Evolutionary conservation across 495 filamentous ascomycete species (phyloP), one percentile per base, ranked within the genome.

Genomic region (Lasiosphaeriaceae sp.): DNA sequence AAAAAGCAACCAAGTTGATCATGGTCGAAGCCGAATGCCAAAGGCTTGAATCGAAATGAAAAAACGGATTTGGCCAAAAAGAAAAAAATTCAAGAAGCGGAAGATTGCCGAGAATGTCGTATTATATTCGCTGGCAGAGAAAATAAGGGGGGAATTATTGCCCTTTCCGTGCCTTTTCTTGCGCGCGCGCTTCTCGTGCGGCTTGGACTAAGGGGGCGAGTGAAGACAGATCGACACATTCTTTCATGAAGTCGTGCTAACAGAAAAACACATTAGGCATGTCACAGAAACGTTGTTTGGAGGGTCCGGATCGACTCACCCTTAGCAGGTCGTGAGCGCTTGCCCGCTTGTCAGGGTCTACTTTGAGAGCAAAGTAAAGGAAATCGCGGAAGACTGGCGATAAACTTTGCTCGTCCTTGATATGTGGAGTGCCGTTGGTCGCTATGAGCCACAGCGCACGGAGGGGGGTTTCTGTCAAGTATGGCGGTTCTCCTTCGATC

Each of bases 401-500:
- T 56, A 98, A 68, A 24, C 85, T 84, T 37, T 92, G 83, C 69
- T 96, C 90, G 58, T 97, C 91, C 73, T 97, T 97, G 76, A 98
- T 92, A 34, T 86, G 80, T 6, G 94, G 94, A 6, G 95, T 97
- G 34, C 94, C 94, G 66, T 96, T 96, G 20, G 95, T 97, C 46
- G 94, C 95, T 71, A 98, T 98, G 60, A 98, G 72, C 77, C 93
- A 98, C 24, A 98, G 80, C 3, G 94, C 94, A 43, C 94, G 84
- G 44, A 98, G 84, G 9, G 94, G 94, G 21, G 89, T 93, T 71
- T 98, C 94, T 20, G 91, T 98, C 52, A 98, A 77, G 69, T 98
- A 98, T 16, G 94, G 94, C 16, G 94, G 94, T 65, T 98, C 94
- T 60, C 94, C 95, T 74, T 98, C 94, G 58, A 98, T 96, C 94